These are phyloP conservation scores for Chrysoporthe deuterocubensis DNA, from an alignment of 2,329 filamentous ascomycete species.

Conservation along the genomic window DNA sequence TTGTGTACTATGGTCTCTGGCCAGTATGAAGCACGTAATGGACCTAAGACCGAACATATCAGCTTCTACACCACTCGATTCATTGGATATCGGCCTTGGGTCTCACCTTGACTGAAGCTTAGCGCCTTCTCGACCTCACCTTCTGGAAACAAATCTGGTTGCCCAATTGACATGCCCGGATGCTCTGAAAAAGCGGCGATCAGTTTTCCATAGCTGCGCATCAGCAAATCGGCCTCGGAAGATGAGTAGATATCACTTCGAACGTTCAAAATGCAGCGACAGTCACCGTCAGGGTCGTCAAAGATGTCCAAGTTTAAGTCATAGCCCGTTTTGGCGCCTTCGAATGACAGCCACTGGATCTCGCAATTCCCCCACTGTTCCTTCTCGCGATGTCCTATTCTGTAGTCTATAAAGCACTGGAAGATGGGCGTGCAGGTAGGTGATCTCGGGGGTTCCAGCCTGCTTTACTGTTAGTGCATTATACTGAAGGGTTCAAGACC, in stretches of 20 bases:
- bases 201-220: background rate
- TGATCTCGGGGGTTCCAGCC: too few species aligned
- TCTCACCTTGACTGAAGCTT: background rate
- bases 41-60: too few species aligned
- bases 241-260: background rate
- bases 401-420: background rate
- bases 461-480: too few species aligned
- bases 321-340: background rate
- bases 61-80: too few species aligned
- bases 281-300: background rate
- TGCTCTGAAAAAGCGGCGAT: conserved; percentile 29
- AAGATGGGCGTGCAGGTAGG: background rate
- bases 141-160: conserved; percentile 39
- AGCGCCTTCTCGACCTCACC: conserved; percentile 29
- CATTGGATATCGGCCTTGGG: too few species aligned
- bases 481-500: too few species aligned
- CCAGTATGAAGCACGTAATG: too few species aligned
- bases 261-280: conserved; percentile 28
- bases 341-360: too few species aligned
- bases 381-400: background rate
- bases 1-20: too few species aligned
- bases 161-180: conserved; percentile 39
- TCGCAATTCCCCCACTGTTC: background rate
- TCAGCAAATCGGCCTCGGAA: too few species aligned
- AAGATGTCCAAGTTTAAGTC: background rate